Conservation (phyloP, 192 early-diverging fungal genomes). For the Lobosporangium transversale region DNA sequence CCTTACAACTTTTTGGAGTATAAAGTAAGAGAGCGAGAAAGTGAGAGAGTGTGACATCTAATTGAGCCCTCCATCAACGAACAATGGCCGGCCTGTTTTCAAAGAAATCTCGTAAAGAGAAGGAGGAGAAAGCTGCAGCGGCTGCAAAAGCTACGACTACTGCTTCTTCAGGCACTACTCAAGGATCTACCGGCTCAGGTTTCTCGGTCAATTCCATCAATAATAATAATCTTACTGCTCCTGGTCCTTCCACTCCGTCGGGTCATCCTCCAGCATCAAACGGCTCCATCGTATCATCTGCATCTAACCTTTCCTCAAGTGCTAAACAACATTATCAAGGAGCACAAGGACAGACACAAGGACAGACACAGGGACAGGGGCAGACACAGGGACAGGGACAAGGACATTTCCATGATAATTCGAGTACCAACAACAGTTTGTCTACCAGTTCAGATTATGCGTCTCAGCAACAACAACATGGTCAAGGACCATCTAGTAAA, state of each 20-base stretch:
- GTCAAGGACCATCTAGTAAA: conserved; percentile 14
- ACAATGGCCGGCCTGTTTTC: conserved; percentile 48
- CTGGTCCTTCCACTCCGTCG: neutral
- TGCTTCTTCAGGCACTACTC: neutral
- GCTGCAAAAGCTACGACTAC: neutral
- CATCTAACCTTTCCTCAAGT: conserved; percentile 8
- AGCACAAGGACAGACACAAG: conserved; percentile 9
- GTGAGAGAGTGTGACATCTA: too few relatives aligned
- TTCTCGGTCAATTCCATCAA: neutral
- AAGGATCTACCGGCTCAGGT: neutral
- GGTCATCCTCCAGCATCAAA: neutral
- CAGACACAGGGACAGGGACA: neutral
- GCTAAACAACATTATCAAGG: conserved; percentile 8
- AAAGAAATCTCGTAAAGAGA: conserved; percentile 49
- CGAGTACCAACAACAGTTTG: conserved; percentile 25
- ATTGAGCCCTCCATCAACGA: conserved; percentile 1
- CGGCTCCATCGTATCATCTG: conserved; percentile 8
- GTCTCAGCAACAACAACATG: conserved; percentile 18
- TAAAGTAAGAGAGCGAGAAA: too few relatives aligned
- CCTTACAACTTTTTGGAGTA: too few relatives aligned
- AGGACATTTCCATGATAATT: conserved; percentile 29
- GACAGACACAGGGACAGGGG: neutral
- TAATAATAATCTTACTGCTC: neutral
- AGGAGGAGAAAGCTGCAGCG: conserved; percentile 48
- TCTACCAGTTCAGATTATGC: conserved; percentile 4